A percentile compares a stretch with the other conserved stretches of the same genome.
These are phyloP conservation scores for Hemileccinum rubropunctum DNA, from an alignment of 768 basidiomycete species.

Conservation along the genomic window DNA sequence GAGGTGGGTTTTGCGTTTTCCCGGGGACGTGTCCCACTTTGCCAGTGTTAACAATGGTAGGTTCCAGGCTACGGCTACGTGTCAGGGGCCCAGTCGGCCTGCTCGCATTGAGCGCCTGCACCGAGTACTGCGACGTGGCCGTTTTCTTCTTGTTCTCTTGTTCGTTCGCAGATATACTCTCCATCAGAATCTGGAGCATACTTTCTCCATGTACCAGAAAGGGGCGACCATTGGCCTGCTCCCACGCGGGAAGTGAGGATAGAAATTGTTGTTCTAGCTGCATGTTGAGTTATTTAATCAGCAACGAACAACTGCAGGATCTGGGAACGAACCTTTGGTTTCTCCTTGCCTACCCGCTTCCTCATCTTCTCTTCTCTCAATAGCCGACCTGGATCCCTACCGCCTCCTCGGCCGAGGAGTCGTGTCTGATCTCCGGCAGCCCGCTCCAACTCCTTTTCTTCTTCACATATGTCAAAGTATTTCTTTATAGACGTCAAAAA, in stretches of 20 bases:
- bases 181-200: constrained; percentile 75
- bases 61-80: constrained; percentile 30
- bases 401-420: constrained; percentile 68
- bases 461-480: constrained; percentile 88
- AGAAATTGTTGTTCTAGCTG: constrained; percentile 91
- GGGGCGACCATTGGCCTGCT: constrained; percentile 63
- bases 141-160: constrained; percentile 77
- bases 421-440: constrained; percentile 80
- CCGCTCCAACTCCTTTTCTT: constrained; percentile 84
- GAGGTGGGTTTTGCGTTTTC: constrained; percentile 25
- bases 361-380: constrained; percentile 96
- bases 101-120: constrained; percentile 25
- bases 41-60: constrained; percentile 8
- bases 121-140: constrained; percentile 34
- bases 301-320: not conserved
- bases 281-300: constrained; percentile 34
- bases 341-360: constrained; percentile 88
- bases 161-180: constrained; percentile 63
- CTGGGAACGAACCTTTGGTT: constrained; percentile 66
- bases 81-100: constrained; percentile 17
- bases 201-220: constrained; percentile 87
- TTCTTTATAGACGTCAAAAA: constrained; percentile 75
- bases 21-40: constrained; percentile 30
- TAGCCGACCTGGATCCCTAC: constrained; percentile 80
- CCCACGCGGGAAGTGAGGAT: constrained; percentile 79